Conservation (phyloP, 441 rosid species). For the Syzygium malaccense region DNA sequence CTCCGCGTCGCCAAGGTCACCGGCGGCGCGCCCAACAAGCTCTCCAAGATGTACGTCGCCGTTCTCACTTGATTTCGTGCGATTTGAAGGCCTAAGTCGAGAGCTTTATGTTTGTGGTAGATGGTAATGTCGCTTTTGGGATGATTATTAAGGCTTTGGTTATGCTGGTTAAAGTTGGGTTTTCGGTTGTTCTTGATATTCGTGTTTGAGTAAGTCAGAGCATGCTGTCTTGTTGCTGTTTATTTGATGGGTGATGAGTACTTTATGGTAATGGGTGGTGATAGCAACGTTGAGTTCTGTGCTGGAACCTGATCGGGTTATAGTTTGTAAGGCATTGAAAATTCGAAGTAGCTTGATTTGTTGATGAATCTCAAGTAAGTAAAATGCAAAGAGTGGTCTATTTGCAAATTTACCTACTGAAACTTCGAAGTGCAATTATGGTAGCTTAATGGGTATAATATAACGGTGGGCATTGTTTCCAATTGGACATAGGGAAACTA, state of each 20-base stretch:
- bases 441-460: not conserved
- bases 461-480: not conserved
- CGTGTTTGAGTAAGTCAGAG: not conserved
- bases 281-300: not conserved
- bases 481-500: not conserved
- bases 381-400: not conserved
- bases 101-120: not conserved
- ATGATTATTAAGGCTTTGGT: not conserved
- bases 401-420: not conserved
- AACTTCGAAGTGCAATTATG: not conserved
- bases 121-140: not conserved
- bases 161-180: not conserved
- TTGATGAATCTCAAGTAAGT: not conserved
- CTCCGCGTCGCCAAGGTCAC: constrained; percentile 98
- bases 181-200: not conserved
- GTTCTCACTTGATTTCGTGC: not conserved
- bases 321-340: not conserved
- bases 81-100: not conserved
- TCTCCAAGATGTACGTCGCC: constrained; percentile 69
- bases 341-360: not conserved
- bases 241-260: not conserved
- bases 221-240: not conserved
- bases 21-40: constrained; percentile 96
- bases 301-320: not conserved
- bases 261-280: not conserved